Base-by-base conservation (phyloP, 805 yeast species). In the Wickerhamiella australiensis region DNA sequence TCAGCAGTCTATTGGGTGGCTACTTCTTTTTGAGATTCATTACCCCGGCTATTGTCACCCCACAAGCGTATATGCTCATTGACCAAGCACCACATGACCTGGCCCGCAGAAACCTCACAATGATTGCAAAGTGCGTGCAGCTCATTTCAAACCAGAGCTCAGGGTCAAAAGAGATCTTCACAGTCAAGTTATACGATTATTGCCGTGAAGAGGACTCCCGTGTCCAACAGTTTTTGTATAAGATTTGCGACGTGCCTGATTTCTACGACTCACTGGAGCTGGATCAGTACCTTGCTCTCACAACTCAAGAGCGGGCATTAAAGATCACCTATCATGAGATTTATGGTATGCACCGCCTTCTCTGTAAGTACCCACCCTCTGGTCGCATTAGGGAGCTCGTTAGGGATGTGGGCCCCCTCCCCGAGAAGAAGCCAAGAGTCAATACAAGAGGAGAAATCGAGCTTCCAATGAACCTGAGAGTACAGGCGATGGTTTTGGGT, bases 21-120 rank as follows among this genome's bases (percentile, higher is more conserved):
- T 90, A 84, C 61, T 69, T 90, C 49, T 88, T 90, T 59, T 69
- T 90, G 56, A 68, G 95, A 50, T 78, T 82, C 54, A 73, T 82
- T 53, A 83, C 94, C 61, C 96, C 97, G 11, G 94, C 95, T 0
- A 79, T 88, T 57, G 88, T 88, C 12, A 79, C 86, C 29, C 96
- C 96, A 0, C 94, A 85, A 51, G 71, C 80, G 5, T 72, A 66
- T 54, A 61, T 60, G 60, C 58, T 69, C 20, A 61, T 68, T 9
- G 67, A 65, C 42, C 57, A 52, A 40, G 51, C 54, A 20, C 69
- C 68, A 1, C 58, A 75, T 3, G 67, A 67, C 49, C 58, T 66
- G 6, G 70, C 71, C 3, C 71, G 86, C 53, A 73, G 95, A 54
- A 76, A 85, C 0, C 72, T 85, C 46, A 78, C 88, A 53, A 79